Evolutionary conservation across 1,284 basidiomycete genomes (phyloP).

Genomic region (Ganoderma meredithae): DNA sequence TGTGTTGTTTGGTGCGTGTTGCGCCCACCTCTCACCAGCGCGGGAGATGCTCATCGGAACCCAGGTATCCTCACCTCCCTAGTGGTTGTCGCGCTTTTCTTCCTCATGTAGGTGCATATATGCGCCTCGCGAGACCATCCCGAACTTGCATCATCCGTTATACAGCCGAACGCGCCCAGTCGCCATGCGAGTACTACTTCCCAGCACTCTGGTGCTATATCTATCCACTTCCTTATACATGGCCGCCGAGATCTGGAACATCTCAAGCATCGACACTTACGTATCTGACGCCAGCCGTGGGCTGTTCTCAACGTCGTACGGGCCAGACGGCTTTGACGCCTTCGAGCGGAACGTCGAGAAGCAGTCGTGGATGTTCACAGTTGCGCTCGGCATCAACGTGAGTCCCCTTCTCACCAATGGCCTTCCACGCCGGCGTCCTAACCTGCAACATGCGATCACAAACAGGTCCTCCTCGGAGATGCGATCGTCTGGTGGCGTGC

Average conservation of each 20-base stretch:
- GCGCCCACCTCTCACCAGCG: too few species aligned
- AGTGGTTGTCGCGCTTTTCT: neutral
- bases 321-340: neutral
- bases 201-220: neutral
- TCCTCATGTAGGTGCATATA: neutral
- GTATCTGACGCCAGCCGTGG: neutral
- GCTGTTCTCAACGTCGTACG: neutral
- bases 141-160: neutral
- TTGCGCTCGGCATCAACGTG: conserved; percentile 8
- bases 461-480: conserved; percentile 7
- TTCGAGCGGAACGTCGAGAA: neutral
- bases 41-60: neutral
- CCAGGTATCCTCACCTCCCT: neutral
- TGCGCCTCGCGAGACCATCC: neutral
- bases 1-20: neutral
- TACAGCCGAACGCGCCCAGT: neutral
- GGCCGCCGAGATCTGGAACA: conserved; percentile 4
- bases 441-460: neutral
- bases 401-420: too few species aligned
- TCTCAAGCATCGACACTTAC: conserved; percentile 1
- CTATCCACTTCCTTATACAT: neutral
- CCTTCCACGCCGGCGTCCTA: too few species aligned
- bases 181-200: neutral
- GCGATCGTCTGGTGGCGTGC: conserved; percentile 17
- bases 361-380: conserved; percentile 2